phyloP scores from a whole-genome alignment of 257 asterid genomes.

The Lithospermum erythrorhizon region DNA sequence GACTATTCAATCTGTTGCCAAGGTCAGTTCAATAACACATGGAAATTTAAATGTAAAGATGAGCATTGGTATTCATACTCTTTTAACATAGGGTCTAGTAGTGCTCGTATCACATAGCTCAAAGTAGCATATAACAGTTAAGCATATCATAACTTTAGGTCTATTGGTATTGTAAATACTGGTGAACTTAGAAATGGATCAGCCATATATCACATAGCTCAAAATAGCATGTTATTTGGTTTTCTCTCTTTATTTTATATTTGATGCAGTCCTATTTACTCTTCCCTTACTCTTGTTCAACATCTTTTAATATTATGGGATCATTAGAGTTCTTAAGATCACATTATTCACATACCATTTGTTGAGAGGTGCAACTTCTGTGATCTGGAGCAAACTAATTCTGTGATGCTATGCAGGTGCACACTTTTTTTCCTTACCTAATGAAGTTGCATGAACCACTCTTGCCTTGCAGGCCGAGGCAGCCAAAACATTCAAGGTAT shows the following conservation, averaged over 20 bases:
- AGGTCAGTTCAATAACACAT: slow-evolving; percentile 31
- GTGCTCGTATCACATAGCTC: too few relatives aligned
- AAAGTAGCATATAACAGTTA: too few relatives aligned
- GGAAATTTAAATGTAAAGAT: background rate
- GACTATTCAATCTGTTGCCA: slow-evolving; percentile 77
- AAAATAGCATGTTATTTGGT: background rate
- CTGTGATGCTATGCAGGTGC: slow-evolving; percentile 48
- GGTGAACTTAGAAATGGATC: too few relatives aligned
- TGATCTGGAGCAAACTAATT: background rate
- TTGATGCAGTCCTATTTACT: background rate
- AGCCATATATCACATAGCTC: too few relatives aligned
- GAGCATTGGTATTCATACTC: background rate
- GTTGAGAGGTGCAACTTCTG: background rate
- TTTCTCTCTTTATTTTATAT: too few relatives aligned
- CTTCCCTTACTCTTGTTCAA: background rate
- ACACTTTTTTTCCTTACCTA: slow-evolving; percentile 83
- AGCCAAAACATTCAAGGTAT: slow-evolving; percentile 68
- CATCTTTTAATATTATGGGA: background rate
- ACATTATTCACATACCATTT: too few relatives aligned
- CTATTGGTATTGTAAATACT: too few relatives aligned
- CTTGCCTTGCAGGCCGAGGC: slow-evolving; percentile 85
- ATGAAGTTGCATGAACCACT: slow-evolving; percentile 94
- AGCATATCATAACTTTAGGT: too few relatives aligned
- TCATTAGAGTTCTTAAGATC: background rate
- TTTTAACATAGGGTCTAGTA: background rate